phyloP scores from a whole-genome alignment of 805 yeast genomes.

The Schizosaccharomyces cryophilus region DNA sequence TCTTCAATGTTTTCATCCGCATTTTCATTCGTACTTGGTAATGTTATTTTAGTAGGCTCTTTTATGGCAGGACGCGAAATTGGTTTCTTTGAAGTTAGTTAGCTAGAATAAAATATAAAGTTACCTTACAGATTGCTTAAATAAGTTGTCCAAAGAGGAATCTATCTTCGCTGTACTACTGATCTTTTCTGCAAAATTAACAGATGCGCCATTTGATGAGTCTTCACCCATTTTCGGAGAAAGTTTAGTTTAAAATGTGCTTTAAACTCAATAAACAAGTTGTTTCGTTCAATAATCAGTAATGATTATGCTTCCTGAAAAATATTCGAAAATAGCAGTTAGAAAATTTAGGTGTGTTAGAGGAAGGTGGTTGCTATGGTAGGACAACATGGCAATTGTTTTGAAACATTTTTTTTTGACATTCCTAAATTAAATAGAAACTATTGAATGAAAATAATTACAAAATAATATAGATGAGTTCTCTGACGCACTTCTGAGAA shows the following conservation, averaged over 20 bases:
- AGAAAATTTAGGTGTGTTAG: too few relatives aligned
- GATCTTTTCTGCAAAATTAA: neutral
- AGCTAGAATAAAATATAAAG: neutral
- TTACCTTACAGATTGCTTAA: neutral
- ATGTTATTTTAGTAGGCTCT: neutral
- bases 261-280: neutral
- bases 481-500: too few relatives aligned
- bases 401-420: too few relatives aligned
- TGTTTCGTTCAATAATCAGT: too few relatives aligned
- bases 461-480: too few relatives aligned
- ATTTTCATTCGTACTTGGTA: neutral
- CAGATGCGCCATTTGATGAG: neutral
- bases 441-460: too few relatives aligned
- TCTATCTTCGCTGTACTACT: neutral
- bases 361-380: too few relatives aligned
- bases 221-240: neutral
- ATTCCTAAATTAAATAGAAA: too few relatives aligned
- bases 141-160: neutral
- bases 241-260: neutral
- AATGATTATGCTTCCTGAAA: too few relatives aligned
- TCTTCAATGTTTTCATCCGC: neutral
- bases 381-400: too few relatives aligned
- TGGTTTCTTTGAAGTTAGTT: neutral
- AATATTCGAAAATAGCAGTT: too few relatives aligned
- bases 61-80: neutral